A percentile compares a stretch with the other conserved stretches of the same genome.
These are phyloP conservation scores for Suhomyces xylopsoci DNA, from an alignment of 805 yeast genomes.

Conservation along the genomic window DNA sequence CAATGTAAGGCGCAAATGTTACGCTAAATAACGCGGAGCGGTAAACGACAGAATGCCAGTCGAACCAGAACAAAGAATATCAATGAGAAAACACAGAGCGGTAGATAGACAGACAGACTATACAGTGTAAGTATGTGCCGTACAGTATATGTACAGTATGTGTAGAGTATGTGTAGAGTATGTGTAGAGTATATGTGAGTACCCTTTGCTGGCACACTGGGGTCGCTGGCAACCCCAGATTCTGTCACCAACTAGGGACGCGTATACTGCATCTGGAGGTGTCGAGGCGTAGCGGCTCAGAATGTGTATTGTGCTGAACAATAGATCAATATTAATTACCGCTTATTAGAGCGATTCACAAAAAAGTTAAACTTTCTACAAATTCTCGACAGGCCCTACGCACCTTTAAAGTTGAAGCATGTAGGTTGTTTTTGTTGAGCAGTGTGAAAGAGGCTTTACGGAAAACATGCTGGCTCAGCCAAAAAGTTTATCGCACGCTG, in stretches of 20 bases:
- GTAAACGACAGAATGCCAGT: neutral
- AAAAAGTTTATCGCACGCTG: neutral
- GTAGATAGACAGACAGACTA: too few species aligned
- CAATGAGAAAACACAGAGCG: too few species aligned
- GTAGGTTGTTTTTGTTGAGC: neutral
- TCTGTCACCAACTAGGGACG: neutral
- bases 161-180: too few species aligned
- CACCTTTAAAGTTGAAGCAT: neutral
- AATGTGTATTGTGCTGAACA: neutral
- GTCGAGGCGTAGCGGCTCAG: neutral
- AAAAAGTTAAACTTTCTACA: neutral
- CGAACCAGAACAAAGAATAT: too few species aligned
- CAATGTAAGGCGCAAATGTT: neutral
- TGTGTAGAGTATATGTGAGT: too few species aligned
- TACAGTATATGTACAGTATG: too few species aligned
- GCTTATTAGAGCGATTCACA: neutral
- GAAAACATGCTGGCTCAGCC: neutral
- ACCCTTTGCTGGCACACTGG: neutral
- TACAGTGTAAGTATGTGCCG: too few species aligned
- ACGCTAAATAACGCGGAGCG: neutral
- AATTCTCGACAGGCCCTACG: neutral
- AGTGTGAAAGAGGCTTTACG: neutral
- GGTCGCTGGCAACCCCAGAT: neutral
- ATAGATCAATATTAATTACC: neutral
- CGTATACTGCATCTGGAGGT: neutral